Conservation (phyloP, 129 eudicot species). For the Centaurea solstitialis region DNA sequence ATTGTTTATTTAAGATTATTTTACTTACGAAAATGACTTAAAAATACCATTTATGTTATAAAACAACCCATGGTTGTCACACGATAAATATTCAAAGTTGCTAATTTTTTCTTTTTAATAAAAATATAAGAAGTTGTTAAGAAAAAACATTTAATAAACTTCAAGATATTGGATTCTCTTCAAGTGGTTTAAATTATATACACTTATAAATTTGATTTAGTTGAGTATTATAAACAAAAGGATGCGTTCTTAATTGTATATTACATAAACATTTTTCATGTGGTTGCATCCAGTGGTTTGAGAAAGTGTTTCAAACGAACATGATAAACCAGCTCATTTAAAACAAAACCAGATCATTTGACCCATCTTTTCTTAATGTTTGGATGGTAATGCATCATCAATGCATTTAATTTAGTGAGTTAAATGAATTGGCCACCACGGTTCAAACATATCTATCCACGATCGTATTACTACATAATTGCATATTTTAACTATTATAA, state of each 20-base stretch:
- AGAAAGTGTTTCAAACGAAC: neutral
- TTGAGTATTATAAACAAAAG: neutral
- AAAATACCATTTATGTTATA: neutral
- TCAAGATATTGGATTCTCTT: neutral
- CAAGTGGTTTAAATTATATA: neutral
- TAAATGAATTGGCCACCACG: neutral
- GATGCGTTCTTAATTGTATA: neutral
- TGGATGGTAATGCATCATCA: neutral
- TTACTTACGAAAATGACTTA: neutral
- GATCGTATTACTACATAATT: neutral
- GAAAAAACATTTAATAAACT: too few relatives aligned
- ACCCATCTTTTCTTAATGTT: neutral
- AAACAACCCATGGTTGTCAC: conserved; percentile 7
- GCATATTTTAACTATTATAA: neutral
- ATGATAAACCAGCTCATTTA: too few relatives aligned
- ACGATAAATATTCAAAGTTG: neutral
- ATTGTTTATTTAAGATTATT: neutral
- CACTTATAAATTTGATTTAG: neutral
- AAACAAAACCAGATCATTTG: neutral
- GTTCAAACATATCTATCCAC: neutral
- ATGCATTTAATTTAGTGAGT: neutral
- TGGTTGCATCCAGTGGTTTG: neutral
- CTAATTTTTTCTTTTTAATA: neutral
- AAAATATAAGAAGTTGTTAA: neutral
- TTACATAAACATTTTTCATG: neutral